Evolutionary conservation across 139 green algal species (phyloP).

Genomic region (Chlamydomonas eustigma): DNA sequence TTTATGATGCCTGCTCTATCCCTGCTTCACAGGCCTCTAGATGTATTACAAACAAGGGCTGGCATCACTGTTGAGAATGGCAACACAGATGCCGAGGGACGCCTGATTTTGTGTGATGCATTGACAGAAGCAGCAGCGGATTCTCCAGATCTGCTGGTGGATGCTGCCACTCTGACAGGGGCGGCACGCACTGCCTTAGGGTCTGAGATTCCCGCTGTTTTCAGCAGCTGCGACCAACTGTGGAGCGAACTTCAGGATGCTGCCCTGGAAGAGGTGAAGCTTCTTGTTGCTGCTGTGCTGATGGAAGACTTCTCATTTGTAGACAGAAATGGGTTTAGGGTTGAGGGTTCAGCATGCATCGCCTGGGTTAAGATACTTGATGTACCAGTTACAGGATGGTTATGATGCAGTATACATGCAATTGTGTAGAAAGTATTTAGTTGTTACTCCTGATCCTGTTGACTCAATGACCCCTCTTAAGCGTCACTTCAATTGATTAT

Average conservation of each 20-base stretch:
- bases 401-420: neutral
- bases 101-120: slow-evolving; percentile 61
- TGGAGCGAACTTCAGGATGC: slow-evolving; percentile 39
- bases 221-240: slow-evolving; percentile 40
- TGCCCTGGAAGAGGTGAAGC: slow-evolving; percentile 32
- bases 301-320: no score
- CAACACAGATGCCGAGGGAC: slow-evolving; percentile 47
- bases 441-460: neutral
- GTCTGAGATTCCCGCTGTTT: slow-evolving; percentile 57
- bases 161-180: slow-evolving; percentile 68
- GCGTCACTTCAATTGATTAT: no score
- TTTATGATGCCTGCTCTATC: neutral
- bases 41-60: slow-evolving; percentile 48
- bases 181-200: slow-evolving; percentile 62
- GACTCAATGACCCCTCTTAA: no score
- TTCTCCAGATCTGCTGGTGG: slow-evolving; percentile 58
- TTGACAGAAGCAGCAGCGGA: slow-evolving; percentile 18
- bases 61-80: slow-evolving; percentile 64
- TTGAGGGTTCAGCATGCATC: no score
- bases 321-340: no score
- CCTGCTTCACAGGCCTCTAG: slow-evolving; percentile 35
- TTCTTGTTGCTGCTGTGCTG: no score
- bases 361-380: no score
- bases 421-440: neutral
- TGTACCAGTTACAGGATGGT: neutral